These are phyloP conservation scores for Trametes villosa DNA, from an alignment of 768 basidiomycete species.

Conservation along the genomic window DNA sequence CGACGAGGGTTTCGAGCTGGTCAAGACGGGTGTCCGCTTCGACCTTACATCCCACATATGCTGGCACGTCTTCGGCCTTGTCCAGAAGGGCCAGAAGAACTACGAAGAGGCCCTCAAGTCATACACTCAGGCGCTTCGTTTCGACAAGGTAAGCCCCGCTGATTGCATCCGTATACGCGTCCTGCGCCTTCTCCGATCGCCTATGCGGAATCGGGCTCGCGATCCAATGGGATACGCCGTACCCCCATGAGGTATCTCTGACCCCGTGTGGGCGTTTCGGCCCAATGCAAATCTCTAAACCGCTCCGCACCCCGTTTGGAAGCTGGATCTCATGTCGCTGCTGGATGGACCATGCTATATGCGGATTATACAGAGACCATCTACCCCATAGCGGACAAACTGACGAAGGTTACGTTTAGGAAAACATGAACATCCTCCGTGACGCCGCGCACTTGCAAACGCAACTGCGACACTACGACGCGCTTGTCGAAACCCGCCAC, in stretches of 20 bases:
- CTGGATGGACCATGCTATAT: neutral
- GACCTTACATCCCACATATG: constrained; percentile 91
- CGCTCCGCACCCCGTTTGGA: no score
- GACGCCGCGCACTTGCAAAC: constrained; percentile 90
- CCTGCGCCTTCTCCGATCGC: neutral
- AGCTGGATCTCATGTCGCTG: no score
- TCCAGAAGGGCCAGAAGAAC: constrained; percentile 93
- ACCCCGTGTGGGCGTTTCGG: neutral
- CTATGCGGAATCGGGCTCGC: neutral
- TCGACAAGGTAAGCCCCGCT: constrained; percentile 70
- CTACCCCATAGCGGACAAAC: neutral
- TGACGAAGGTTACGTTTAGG: constrained; percentile 52
- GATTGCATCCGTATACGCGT: neutral
- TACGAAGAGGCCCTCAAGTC: constrained; percentile 94
- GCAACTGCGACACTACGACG: constrained; percentile 81
- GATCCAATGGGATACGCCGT: constrained; percentile 1
- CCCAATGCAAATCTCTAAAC: no score
- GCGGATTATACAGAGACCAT: neutral
- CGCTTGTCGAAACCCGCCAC: constrained; percentile 80
- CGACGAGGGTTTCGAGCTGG: constrained; percentile 81
- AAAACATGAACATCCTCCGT: constrained; percentile 91
- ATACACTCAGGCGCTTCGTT: constrained; percentile 85
- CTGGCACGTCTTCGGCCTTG: constrained; percentile 97
- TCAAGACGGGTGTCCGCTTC: constrained; percentile 80
- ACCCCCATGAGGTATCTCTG: neutral